A percentile compares a stretch with the other conserved stretches of the same genome.
phyloP scores from a whole-genome alignment of 768 basidiomycete genomes.

The Russula vinacea region DNA sequence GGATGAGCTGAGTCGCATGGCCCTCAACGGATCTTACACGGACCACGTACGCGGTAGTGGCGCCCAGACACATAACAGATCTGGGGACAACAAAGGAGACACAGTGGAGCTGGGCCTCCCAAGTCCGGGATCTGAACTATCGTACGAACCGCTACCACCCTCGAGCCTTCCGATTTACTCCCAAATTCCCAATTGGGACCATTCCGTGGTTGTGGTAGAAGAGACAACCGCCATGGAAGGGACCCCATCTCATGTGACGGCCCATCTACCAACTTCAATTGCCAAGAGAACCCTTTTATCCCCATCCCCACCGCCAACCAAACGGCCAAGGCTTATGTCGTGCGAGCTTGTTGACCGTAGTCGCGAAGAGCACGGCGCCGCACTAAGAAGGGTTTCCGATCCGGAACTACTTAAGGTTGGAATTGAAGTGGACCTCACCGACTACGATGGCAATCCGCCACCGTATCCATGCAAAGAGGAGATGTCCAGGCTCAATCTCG shows the following conservation, averaged over 20 bases:
- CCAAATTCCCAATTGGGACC: constrained; percentile 5
- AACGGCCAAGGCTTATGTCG: constrained; percentile 16
- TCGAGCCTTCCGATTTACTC: constrained; percentile 23
- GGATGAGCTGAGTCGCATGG: constrained; percentile 12
- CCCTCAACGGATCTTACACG: constrained; percentile 11
- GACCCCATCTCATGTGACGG: not conserved
- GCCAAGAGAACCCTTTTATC: constrained; percentile 12
- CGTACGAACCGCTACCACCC: constrained; percentile 14
- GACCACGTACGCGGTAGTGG: not conserved
- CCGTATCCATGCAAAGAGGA: constrained; percentile 12
- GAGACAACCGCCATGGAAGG: not conserved
- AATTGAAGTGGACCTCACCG: constrained; percentile 15
- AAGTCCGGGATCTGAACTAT: not conserved
- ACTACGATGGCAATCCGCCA: constrained; percentile 16
- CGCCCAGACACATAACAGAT: not conserved
- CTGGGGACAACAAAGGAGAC: not conserved
- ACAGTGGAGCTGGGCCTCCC: not conserved
- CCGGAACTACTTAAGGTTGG: constrained; percentile 14
- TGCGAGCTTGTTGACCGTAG: not conserved
- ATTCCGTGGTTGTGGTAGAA: constrained; percentile 7
- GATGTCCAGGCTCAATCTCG: not conserved
- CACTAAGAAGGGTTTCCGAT: constrained; percentile 2
- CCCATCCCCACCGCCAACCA: not conserved
- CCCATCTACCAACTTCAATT: not conserved
- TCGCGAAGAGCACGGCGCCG: not conserved